Base-by-base conservation (phyloP, 257 asterid genomes). In the Handroanthus guayacan region DNA sequence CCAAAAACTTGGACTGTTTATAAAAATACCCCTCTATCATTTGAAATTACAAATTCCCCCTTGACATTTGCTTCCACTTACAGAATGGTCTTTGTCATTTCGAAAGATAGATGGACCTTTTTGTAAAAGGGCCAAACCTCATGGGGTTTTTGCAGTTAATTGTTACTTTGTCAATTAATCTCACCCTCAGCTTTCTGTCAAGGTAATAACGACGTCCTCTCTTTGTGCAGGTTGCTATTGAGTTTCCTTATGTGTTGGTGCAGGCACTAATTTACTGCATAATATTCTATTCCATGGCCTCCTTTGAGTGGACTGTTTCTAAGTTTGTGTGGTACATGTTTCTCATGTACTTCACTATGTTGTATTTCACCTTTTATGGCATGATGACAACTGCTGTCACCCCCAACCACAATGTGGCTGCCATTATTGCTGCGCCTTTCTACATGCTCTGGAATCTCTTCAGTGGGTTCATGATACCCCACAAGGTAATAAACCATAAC, bases 331-430 rank as follows among this genome's bases (percentile, higher is more conserved):
- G 92, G 93, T 92, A 90, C 88, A 75, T 74, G 17, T 91, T 84
- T 79, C 88, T 90, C 55, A 94, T 89, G 95, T 94, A 85, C 86
- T 92, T 87, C 76, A 89, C 98, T 3, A 86, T 92, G 90, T 68
- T 90, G 79, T 94, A 92, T 84, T 94, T 94, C 91, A 94, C 99
- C 81, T 88, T 86, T 25, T 92, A 88, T 37, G 99, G 99, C 74
- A 94, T 94, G 99, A 94, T 94, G 99, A 94, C 98, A 47, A 91
- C 98, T 56, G 96, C 99, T 0, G 92, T 89, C 81, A 89, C 99
- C 0, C 99, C 99, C 80, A 92, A 94, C 80, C 98, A 92, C 84
- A 89, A 94, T 3, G 90, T 94, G 56, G 97, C 98, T n/a, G 92
- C 97, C 75, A 85, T 94, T 69, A 82, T 92, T 50, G 86, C 89